phyloP scores from a whole-genome alignment of 1,139 yeast species.

The Kodamaea anthophila region DNA sequence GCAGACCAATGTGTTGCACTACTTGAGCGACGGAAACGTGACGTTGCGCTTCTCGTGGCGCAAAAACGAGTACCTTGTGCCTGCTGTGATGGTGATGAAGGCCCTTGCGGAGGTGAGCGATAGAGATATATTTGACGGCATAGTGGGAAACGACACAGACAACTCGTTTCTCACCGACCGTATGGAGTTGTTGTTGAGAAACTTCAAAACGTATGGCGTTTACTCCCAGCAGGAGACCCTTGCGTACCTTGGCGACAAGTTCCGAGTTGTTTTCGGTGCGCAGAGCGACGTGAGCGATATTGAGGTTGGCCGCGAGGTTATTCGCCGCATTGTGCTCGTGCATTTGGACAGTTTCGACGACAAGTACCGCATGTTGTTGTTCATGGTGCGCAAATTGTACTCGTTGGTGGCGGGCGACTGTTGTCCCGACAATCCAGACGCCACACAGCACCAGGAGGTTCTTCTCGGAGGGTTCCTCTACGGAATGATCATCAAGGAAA shows the following conservation, averaged over 20 bases:
- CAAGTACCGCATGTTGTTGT: conserved; percentile 79
- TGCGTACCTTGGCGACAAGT: conserved; percentile 92
- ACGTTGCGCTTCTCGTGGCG: conserved; percentile 97
- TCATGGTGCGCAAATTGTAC: conserved; percentile 93
- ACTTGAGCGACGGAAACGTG: conserved; percentile 91
- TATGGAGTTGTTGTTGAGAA: conserved; percentile 83
- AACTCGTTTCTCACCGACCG: conserved; percentile 97
- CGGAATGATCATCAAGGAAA: conserved; percentile 95
- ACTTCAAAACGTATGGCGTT: conserved; percentile 74
- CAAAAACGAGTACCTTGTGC: conserved; percentile 89
- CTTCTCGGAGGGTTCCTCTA: conserved; percentile 92
- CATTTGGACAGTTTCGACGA: conserved; percentile 70
- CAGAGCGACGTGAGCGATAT: conserved; percentile 83
- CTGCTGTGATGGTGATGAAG: conserved; percentile 87
- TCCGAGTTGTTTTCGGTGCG: conserved; percentile 87
- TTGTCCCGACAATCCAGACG: conserved; percentile 97
- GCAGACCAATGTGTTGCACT: conserved; percentile 93
- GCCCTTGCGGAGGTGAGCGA: conserved; percentile 89
- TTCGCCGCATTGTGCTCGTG: conserved; percentile 80
- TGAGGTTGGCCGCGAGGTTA: conserved; percentile 84
- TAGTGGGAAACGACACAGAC: conserved; percentile 79
- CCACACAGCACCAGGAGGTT: conserved; percentile 97
- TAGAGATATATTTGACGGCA: conserved; percentile 92
- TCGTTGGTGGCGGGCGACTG: conserved; percentile 96
- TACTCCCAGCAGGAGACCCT: conserved; percentile 81